Evolutionary conservation across 2,329 filamentous ascomycete species (phyloP).

Genomic region (Fusarium solani-melongenae): DNA sequence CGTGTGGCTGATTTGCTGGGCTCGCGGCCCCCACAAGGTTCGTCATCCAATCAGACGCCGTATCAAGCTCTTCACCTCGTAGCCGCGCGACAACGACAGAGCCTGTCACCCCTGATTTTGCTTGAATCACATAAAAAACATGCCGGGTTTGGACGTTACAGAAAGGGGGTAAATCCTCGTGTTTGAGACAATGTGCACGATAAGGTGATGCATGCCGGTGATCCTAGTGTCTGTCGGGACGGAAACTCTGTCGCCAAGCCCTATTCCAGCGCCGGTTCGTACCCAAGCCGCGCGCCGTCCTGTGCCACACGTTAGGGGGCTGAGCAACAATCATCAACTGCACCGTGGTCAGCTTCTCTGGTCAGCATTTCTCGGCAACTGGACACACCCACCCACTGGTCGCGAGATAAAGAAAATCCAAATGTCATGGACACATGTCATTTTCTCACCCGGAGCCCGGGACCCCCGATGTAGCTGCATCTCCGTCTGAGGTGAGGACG

Average conservation of each 20-base stretch:
- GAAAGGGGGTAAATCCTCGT: constrained; percentile 28
- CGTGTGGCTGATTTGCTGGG: constrained; percentile 43
- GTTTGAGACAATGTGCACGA: constrained; percentile 15
- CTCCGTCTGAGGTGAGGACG: constrained; percentile 5
- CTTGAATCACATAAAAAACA: constrained; percentile 14
- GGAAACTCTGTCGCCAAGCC: constrained; percentile 8
- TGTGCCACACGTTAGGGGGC: constrained; percentile 19
- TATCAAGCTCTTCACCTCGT: constrained; percentile 21
- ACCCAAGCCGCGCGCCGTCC: constrained; percentile 18
- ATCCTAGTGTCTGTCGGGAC: constrained; percentile 13
- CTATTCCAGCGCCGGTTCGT: neutral
- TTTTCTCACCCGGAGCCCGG: neutral
- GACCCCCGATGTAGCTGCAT: neutral
- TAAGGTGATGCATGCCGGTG: constrained; percentile 18
- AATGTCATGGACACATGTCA: neutral
- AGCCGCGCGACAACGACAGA: constrained; percentile 44
- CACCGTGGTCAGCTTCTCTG: constrained; percentile 33
- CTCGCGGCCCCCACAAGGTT: constrained; percentile 24
- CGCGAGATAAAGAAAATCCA: neutral
- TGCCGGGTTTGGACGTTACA: constrained; percentile 10
- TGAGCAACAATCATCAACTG: constrained; percentile 16
- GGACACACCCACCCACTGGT: constrained; percentile 9
- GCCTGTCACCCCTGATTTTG: constrained; percentile 12
- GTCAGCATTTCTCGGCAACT: constrained; percentile 20
- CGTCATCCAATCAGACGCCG: constrained; percentile 25